Conservation (phyloP, 495 filamentous ascomycete genomes). For the Xylaria flabelliformis region DNA sequence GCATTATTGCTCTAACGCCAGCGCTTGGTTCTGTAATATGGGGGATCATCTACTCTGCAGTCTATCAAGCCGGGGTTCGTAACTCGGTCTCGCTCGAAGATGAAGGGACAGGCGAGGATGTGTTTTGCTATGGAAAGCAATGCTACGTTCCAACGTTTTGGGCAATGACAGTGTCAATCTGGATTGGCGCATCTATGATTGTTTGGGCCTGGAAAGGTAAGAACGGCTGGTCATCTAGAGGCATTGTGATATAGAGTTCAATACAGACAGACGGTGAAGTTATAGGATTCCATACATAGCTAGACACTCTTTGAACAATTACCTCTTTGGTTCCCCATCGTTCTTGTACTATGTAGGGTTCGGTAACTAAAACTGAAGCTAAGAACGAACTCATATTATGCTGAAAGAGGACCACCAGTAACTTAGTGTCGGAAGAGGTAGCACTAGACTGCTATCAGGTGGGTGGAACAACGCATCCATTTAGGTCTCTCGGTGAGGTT, state of each 20-base stretch:
- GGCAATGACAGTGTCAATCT: slow-evolving; percentile 78
- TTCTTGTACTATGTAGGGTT: not conserved
- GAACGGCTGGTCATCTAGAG: slow-evolving; percentile 77
- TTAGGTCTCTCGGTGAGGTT: not conserved
- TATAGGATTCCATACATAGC: not conserved
- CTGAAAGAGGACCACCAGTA: not conserved
- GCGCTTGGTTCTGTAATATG: slow-evolving; percentile 84
- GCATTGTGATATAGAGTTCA: slow-evolving; percentile 66
- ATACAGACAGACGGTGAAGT: not conserved
- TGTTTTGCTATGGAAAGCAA: slow-evolving; percentile 71
- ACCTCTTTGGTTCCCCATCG: not conserved
- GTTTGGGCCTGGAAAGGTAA: slow-evolving; percentile 79
- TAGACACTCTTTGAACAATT: not conserved
- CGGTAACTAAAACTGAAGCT: not conserved
- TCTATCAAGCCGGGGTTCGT: slow-evolving; percentile 72
- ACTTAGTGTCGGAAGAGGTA: not conserved
- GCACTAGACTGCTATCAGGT: not conserved
- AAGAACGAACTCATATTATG: not conserved
- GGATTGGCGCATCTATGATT: slow-evolving; percentile 77
- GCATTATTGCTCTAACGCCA: slow-evolving; percentile 89
- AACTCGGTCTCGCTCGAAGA: slow-evolving; percentile 30
- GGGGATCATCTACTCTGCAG: slow-evolving; percentile 80
- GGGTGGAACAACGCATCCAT: not conserved
- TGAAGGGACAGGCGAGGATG: slow-evolving; percentile 46
- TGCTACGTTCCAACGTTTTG: slow-evolving; percentile 84